Percentiles rank a stretch among this genome's conserved stretches.
phyloP scores from a whole-genome alignment of 768 basidiomycete genomes.

The Termitomyces sp. region DNA sequence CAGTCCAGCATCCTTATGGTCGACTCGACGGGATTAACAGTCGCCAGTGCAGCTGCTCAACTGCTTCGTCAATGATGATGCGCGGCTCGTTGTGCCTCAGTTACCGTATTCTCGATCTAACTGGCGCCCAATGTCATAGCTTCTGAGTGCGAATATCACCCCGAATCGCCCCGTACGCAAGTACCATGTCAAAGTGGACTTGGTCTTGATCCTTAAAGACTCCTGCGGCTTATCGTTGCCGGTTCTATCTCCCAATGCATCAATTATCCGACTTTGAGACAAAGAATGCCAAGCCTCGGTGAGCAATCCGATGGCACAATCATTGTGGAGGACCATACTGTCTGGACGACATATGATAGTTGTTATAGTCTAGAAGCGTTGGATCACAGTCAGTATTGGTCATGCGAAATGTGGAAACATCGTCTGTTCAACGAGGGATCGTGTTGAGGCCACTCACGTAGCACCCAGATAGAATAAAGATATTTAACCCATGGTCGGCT shows the following conservation, averaged over 20 bases:
- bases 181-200: constrained; percentile 3
- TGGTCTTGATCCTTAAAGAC: constrained; percentile 9
- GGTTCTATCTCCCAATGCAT: not conserved
- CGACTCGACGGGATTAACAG: constrained; percentile 6
- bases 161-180: constrained; percentile 5
- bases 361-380: constrained; percentile 14
- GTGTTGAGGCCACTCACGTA: constrained; percentile 6
- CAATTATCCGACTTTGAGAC: constrained; percentile 11
- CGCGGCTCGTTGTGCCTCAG: constrained; percentile 5
- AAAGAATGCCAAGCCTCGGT: constrained; percentile 8
- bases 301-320: constrained; percentile 8
- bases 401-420: constrained; percentile 6
- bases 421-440: constrained; percentile 9
- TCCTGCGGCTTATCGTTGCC: constrained; percentile 2
- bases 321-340: constrained; percentile 14
- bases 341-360: constrained; percentile 10
- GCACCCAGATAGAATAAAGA: constrained; percentile 9
- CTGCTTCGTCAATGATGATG: constrained; percentile 5
- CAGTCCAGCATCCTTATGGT: constrained; percentile 7
- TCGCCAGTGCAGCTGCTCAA: constrained; percentile 5
- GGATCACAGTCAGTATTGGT: constrained; percentile 4
- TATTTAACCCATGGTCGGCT: not conserved
- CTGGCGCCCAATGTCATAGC: no score
- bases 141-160: not conserved
- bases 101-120: constrained; percentile 11